Base-by-base conservation (phyloP, 768 basidiomycete genomes). In the Termitomyces sp. region DNA sequence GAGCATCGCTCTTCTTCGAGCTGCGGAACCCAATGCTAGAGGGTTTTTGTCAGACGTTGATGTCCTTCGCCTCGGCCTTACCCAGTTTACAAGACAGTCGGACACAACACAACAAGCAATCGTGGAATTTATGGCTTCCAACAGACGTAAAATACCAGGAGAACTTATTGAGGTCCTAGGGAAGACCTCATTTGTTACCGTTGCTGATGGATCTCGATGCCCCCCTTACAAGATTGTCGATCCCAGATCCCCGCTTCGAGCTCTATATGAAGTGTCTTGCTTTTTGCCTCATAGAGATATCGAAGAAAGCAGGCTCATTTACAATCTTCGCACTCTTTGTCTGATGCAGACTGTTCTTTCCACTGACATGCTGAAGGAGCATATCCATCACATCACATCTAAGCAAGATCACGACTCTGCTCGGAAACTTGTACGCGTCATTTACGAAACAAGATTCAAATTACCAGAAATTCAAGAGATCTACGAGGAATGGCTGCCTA, bases 401-500 rank as follows among this genome's bases (percentile, higher is more conserved):
- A 50, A 54, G 0, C 20, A 48, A 16, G 47, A 57, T 18, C 56
- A 45, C 10, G 39, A 23, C 0, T 57, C 64, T 10, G 63, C 70
- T 7, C 59, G 57, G 22, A 36, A 36, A 23, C 63, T 73, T 7
- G 56, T 73, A 13, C 33, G 40, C 9, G 55, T 68, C 54, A 53
- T 70, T 3, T 50, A 61, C n/a, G 33, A 50, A 0, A 58, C 62
- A 0, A 47, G 42, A 16, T 64, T 64, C 45, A 51, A 45, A 9
- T 36, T 56, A 11, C 43, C 53, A 1, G n/a, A 1, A 18, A 55
- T 66, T 2, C 12, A 46, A 9, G 54, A 57, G 2, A 53, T 48
- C 31, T 27, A 56, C 35, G 7, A n/a, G 9, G 39, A 42, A 13
- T 79, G 78, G 76, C 56, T 80, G 6, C 78, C 77, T 0, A 76